Evolutionary conservation across 2,329 filamentous ascomycete species (phyloP).

Genomic region (Sclerotinia nivalis): DNA sequence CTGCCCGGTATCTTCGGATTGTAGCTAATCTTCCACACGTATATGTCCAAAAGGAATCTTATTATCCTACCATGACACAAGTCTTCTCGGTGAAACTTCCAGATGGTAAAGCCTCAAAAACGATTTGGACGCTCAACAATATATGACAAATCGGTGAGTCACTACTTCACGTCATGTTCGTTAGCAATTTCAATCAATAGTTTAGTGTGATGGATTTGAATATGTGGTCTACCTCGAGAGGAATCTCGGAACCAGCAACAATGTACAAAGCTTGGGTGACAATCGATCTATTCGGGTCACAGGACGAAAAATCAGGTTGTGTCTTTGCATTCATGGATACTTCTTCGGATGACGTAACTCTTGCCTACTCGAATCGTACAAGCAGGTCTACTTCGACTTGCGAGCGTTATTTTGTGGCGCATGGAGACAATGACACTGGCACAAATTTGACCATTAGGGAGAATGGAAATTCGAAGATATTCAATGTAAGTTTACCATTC

Average conservation of each 20-base stretch:
- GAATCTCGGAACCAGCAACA: not conserved
- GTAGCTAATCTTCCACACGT: not conserved
- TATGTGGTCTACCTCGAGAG: not conserved
- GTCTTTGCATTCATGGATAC: conserved; percentile 2
- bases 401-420: not conserved
- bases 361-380: not conserved
- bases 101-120: not conserved
- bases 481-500: not conserved
- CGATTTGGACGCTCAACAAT: not conserved
- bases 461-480: not conserved
- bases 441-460: not conserved
- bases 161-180: not conserved
- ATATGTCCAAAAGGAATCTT: not conserved
- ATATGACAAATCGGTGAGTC: not conserved
- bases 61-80: not conserved
- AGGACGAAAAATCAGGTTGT: not conserved
- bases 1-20: not conserved
- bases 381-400: not conserved
- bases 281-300: not conserved
- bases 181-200: not conserved
- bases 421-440: not conserved
- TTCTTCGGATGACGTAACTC: not conserved
- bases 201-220: not conserved
- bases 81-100: not conserved
- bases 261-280: not conserved